phyloP scores from a whole-genome alignment of 2,329 filamentous ascomycete genomes.

The Arthrobotrys musiformis region DNA sequence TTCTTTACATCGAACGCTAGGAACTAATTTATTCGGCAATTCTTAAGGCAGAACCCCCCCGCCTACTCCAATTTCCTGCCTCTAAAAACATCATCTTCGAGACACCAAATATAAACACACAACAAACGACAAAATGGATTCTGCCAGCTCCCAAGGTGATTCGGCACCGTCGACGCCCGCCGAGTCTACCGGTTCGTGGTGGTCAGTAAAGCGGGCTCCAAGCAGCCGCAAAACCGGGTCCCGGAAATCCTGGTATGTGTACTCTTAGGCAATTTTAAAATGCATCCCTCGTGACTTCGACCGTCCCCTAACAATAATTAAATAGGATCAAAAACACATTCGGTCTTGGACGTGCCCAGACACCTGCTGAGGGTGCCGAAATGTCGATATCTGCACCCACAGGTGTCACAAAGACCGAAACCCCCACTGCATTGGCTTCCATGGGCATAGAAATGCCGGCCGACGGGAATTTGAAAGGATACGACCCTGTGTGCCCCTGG shows the following conservation, averaged over 20 bases:
- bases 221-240: conserved; percentile 30
- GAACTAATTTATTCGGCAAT: conserved; percentile 14
- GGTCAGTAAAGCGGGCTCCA: conserved; percentile 36
- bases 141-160: conserved; percentile 11
- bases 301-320: not conserved
- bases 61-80: not conserved
- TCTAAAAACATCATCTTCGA: conserved; percentile 7
- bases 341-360: conserved; percentile 25
- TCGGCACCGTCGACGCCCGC: conserved; percentile 26
- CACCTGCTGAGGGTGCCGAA: conserved; percentile 1
- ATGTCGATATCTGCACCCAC: not conserved
- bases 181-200: conserved; percentile 38
- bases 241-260: conserved; percentile 50
- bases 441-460: not conserved
- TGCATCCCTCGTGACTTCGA: not conserved
- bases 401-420: not conserved
- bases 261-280: not conserved
- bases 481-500: conserved; percentile 16
- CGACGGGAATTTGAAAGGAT: conserved; percentile 2
- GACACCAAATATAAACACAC: conserved; percentile 2
- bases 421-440: not conserved
- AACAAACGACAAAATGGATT: conserved; percentile 26
- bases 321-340: conserved; percentile 47
- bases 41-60: not conserved
- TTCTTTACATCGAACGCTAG: not conserved